Base-by-base conservation (phyloP, 345 rosid species). In the Populus alba region DNA sequence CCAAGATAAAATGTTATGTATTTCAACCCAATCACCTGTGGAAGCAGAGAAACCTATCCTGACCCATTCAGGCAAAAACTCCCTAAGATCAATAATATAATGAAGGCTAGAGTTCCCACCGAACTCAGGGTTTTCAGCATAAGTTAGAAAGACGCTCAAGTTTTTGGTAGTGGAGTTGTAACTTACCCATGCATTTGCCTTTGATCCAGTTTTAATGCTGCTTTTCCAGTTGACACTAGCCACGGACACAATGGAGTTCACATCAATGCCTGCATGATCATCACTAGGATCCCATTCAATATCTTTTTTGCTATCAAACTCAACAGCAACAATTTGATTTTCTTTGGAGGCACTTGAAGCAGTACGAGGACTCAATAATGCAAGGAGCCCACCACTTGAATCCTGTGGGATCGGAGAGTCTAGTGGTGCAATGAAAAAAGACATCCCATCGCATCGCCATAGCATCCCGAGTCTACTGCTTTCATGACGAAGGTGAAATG, bases 231-330 rank as follows among this genome's bases (percentile, higher is more conserved):
- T 6, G 18, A 82, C 80, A 47, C 27, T 82, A 9, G 76, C 55
- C 4, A 68, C 84, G 0, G 92, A 89, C 10, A 37, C 37, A n/a
- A 90, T 87, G 38, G 91, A 89, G 55, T 90, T 90, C 15, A 87
- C 70, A 51, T 83, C 75, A 57, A 90, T 87, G n/a, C 94, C 94
- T 0, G 89, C 85, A 69, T 90, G 94, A 80, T 86, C 68, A 25
- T 69, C 45, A 29, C 75, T 51, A 1, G 89, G 91, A 76, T 90
- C 92, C 90, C 92, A 90, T 0, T 7, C 35, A 33, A 33, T 0
- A 22, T 90, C 85, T 47, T 0, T 3, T 53, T n/a, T 77, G 68
- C 85, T 85, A 74, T 90, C 94, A 63, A 87, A 90, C 78, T 90
- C 91, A 15, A 90, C 88, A 1, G 90, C 89, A 3, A 89, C 87